Evolutionary conservation across 768 basidiomycete genomes (phyloP).

Genomic region (Kondoa subrosea): DNA sequence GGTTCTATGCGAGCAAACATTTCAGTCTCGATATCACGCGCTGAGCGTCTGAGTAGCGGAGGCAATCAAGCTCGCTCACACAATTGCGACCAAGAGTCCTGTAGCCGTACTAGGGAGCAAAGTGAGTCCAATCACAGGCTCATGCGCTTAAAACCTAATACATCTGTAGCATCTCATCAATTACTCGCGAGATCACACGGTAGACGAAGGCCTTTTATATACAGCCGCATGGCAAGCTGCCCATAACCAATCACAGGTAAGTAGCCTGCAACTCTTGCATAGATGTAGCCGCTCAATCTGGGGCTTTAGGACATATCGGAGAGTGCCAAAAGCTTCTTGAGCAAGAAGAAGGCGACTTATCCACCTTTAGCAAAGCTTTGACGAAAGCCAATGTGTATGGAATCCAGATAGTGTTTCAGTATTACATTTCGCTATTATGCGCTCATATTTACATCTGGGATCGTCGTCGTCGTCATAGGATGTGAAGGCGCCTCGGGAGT

Average conservation of each 20-base stretch:
- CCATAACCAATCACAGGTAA: background rate
- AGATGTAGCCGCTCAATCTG: background rate
- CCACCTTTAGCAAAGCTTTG: background rate
- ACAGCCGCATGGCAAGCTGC: constrained; percentile 2
- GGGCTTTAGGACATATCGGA: background rate
- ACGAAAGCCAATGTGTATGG: background rate
- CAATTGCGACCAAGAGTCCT: constrained; percentile 1
- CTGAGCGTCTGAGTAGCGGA: background rate
- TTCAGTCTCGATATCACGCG: background rate
- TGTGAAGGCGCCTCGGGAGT: background rate
- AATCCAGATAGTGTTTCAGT: background rate
- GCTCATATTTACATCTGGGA: background rate
- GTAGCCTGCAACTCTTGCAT: background rate
- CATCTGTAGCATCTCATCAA: background rate
- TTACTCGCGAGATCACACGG: constrained; percentile 2
- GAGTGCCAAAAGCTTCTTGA: background rate
- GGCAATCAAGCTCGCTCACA: background rate
- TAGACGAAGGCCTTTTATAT: background rate
- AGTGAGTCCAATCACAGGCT: background rate
- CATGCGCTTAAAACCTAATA: background rate
- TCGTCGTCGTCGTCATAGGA: background rate
- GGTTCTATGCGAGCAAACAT: background rate
- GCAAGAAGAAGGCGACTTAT: background rate
- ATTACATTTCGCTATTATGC: background rate
- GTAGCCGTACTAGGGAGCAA: background rate